Base-by-base conservation (phyloP, 2,329 filamentous ascomycete species). In the Verticillium nonalfalfae region DNA sequence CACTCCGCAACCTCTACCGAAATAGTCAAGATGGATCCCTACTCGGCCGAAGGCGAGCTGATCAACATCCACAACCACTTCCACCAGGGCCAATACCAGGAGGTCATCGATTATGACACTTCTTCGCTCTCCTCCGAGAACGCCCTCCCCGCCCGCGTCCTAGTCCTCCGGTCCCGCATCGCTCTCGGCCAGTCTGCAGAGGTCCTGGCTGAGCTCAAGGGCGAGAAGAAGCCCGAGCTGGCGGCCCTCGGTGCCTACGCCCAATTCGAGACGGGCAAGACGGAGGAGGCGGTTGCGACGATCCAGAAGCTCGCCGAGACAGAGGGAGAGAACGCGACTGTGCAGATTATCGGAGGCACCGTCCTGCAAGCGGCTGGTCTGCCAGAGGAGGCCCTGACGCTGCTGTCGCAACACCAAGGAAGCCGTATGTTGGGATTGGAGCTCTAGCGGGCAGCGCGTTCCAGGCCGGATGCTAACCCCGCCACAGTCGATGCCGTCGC, bases 61-160 rank as follows among this genome's bases (percentile, higher is more conserved):
- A 84, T 90, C 74, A 89, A 88, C 77, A 84, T 90, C 66, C 85
- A 89, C 79, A 89, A 85, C 76, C 76, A 85, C 76, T 90, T 89
- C 78, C 83, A 89, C 75, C 85, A 89, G 75, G 93, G 91, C 72
- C 93, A 96, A 81, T 97, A 91, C 82, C 85, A 91, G 72, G 83
- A 89, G 72, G 93, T 96, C 66, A 76, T 96, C 76, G 89, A 95
- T 78, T 96, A 93, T 78, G 90, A 96, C 76, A 89, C 87, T 54
- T 87, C 89, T 6, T 81, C 87, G 63, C 89, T 98, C 71, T 95
- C 91, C 55, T 68, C 87, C 65, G 86, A 90, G 70, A 97, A 97
- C 78, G 81, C 82, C 56, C 81, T 93, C 14, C 86, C 91, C 52
- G 90, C 91, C 50, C 88, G 88, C 62, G 79, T 97, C 55, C 85